These are phyloP conservation scores for Forsythia viridissima DNA, from an alignment of 257 asterid species.

Conservation along the genomic window DNA sequence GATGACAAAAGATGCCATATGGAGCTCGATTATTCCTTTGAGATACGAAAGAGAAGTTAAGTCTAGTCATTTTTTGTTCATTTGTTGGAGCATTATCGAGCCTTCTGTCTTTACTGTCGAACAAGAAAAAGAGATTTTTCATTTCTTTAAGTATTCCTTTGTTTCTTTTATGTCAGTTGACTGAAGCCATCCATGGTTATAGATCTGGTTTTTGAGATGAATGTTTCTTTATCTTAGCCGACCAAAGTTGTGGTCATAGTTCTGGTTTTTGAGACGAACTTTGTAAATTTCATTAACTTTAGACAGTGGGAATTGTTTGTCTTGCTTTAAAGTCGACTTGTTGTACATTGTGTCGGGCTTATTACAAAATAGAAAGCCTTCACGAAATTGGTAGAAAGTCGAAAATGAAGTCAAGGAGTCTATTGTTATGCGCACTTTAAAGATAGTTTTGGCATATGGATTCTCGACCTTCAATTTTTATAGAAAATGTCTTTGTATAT, in stretches of 20 bases:
- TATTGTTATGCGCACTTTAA: no score
- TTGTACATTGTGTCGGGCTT: background rate
- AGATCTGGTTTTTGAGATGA: background rate
- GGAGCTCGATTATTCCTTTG: constrained; percentile 72
- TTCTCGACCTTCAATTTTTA: background rate
- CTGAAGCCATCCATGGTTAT: background rate
- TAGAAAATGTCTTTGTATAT: background rate
- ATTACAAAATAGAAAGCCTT: background rate
- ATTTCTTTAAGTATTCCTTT: background rate
- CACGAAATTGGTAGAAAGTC: background rate
- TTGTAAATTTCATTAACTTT: background rate
- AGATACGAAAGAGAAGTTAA: constrained; percentile 49
- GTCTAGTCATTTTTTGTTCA: constrained; percentile 20
- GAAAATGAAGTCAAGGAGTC: background rate
- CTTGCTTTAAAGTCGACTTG: no score
- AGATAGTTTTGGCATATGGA: no score
- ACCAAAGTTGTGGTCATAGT: background rate
- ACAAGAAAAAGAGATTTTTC: background rate
- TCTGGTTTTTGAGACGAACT: background rate
- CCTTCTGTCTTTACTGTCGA: background rate
- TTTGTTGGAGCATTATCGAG: background rate
- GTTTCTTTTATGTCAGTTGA: background rate
- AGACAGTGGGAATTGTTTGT: background rate
- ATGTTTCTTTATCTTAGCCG: no score
- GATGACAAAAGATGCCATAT: constrained; percentile 64